Evolutionary conservation across 2,329 filamentous ascomycete species (phyloP).

Genomic region (Pseudogymnoascus pannorum): DNA sequence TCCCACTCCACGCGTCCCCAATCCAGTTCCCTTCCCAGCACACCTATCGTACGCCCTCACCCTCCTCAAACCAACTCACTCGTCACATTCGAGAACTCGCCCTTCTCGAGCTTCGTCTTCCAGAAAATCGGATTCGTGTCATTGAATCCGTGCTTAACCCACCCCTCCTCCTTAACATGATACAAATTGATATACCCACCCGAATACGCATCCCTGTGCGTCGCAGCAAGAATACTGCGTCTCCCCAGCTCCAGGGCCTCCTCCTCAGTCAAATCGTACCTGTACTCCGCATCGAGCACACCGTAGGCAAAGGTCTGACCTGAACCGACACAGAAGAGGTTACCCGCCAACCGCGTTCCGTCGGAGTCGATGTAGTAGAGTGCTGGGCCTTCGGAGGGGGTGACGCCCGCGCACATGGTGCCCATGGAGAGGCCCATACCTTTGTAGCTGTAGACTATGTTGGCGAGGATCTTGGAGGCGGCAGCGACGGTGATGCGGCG

Average conservation of each 20-base stretch:
- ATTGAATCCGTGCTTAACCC: slow-evolving; percentile 97
- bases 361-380: slow-evolving; percentile 99
- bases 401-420: slow-evolving; percentile 98
- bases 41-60: not conserved
- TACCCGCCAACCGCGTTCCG: slow-evolving; percentile 84
- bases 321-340: slow-evolving; percentile 96
- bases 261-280: slow-evolving; percentile 77
- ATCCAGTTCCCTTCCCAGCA: not conserved
- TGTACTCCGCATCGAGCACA: slow-evolving; percentile 92
- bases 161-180: slow-evolving; percentile 97
- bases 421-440: slow-evolving; percentile 98
- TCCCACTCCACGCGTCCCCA: not conserved
- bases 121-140: slow-evolving; percentile 99
- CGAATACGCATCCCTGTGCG: slow-evolving; percentile 96
- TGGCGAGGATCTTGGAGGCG: slow-evolving; percentile 96
- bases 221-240: slow-evolving; percentile 89
- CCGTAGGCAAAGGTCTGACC: slow-evolving; percentile 99
- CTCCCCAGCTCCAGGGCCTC: slow-evolving; percentile 86
- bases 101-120: slow-evolving; percentile 97
- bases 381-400: slow-evolving; percentile 88
- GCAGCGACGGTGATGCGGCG: slow-evolving; percentile 96
- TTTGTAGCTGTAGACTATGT: slow-evolving; percentile 98
- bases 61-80: not conserved
- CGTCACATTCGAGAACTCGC: slow-evolving; percentile 95
- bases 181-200: slow-evolving; percentile 98